Evolutionary conservation across 345 rosid species (phyloP), one percentile per base, ranked within the genome.

Genomic region (Eucalyptus virginea): DNA sequence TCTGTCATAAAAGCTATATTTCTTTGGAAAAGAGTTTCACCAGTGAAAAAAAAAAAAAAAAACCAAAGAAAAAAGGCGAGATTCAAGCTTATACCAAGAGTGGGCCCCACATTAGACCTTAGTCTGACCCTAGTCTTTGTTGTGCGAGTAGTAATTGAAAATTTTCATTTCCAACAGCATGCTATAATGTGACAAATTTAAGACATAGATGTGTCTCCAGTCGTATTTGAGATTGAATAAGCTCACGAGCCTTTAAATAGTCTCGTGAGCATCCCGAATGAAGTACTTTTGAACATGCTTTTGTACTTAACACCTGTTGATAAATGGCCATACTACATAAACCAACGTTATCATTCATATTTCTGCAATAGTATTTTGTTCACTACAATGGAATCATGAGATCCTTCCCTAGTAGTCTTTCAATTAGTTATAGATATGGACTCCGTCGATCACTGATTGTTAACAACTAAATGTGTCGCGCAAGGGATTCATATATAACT

Each of bases 21-120:
- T 62, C 2, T 62, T 28, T 62, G 69, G 17, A 62, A 62, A 62
- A 62, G 34, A 28, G 8, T 62, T 0, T 62, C 69, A 13, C 69
- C 6, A 9, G 17, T 60, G 1, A 3, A 9, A 54, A 8, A 21
- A 7, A 7, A 65, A n/a, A n/a, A 3, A 4, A 65, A 0, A 6
- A 11, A 28, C 5, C 2, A 52, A 52, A 3, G 24, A 65, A n/a
- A 65, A 65, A 15, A 65, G 9, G 37, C 1, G 21, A 65, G 37
- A 65, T 65, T n/a, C 37, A n/a, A 65, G 77, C 37, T 65, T n/a
- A 6, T 2, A n/a, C 1, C 19, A 65, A 65, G 77, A 65, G 40
- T 65, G 21, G 19, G 0, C 2, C 72, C 19, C 2, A 65, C 37
- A 65, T 65, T n/a, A 7, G 40, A 65, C 77, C 37, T 49, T 48